Evolutionary conservation across 495 filamentous ascomycete species (phyloP), one percentile per base, ranked within the genome.

Genomic region (Podospora pseudocomata): DNA sequence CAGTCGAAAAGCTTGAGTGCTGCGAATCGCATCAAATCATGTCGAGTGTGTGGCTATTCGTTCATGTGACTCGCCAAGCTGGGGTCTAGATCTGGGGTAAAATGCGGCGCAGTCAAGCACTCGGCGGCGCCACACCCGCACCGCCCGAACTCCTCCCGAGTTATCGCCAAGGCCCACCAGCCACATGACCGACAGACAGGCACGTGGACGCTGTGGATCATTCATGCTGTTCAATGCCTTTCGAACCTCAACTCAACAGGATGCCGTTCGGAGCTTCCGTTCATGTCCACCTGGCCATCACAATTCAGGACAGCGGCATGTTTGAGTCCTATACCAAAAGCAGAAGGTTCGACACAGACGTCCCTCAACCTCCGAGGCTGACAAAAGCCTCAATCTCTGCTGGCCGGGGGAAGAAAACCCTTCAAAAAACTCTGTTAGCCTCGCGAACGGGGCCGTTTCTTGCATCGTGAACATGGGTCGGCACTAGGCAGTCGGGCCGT

Each of bases 401-500:
- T 58, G 55, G 55, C 7, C 54, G 54, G 19, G 19, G 16, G 3
- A n/a, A 19, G 18, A 58, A 58, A 20, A 7, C n/a, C 9, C 39
- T 49, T 49, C n/a, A 58, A 11, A 58, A 58, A 58, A 58, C n/a
- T 58, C 23, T 58, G 55, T 19, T 58, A 58, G 55, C 55, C n/a
- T 19, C 23, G 23, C 55, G 13, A 26, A 58, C 13, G 39, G 39
- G 39, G 39, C 18, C n/a, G 19, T 61, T 61, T 61, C 59, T 61
- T 32, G 4, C 30, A 28, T 26, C 16, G n/a, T 61, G 9, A 49
- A 49, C 39, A 49, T 49, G 39, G 39, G 34, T 16, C 19, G 11
- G 44, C 59, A 65, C 54, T 23, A 66, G 65, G 65, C 56, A 70
- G 69, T 67, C 69, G 65, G 69, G 56, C 68, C 68, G 65, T 63